Evolutionary conservation across 73 alveolate genomes (phyloP).

Genomic region (Paramecium pentaurelia): DNA sequence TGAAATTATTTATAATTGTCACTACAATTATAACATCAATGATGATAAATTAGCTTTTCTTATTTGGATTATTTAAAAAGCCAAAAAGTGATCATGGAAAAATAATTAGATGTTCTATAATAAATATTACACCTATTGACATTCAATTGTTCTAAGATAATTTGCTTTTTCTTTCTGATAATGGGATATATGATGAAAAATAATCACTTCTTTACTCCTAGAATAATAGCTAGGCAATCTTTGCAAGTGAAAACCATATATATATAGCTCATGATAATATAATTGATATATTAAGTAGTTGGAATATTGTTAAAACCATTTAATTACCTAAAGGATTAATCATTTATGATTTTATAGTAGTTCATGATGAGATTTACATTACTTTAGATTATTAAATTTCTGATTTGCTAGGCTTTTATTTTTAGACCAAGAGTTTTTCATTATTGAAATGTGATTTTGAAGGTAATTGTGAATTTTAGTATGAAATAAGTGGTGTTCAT

Average conservation of each 20-base stretch:
- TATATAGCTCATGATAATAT: neutral
- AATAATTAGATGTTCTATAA: neutral
- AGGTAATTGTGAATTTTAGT: neutral
- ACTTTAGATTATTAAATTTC: neutral
- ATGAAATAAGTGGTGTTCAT: neutral
- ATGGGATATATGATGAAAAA: neutral
- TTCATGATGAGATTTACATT: neutral
- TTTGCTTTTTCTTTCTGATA: neutral
- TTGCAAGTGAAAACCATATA: neutral
- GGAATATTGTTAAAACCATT: neutral
- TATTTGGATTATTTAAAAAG: neutral
- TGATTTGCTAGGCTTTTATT: neutral
- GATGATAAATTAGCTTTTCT: neutral
- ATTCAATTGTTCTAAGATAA: neutral
- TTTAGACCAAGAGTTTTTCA: neutral
- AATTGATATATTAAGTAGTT: neutral
- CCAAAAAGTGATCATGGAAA: neutral
- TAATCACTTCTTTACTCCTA: neutral
- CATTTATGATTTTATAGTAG: neutral
- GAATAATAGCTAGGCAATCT: neutral
- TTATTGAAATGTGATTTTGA: neutral
- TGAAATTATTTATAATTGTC: neutral
- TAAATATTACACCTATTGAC: neutral
- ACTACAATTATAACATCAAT: neutral
- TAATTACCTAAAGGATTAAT: neutral